These are phyloP conservation scores for Teunomyces funiuensis DNA, from an alignment of 805 yeast genomes.

Conservation along the genomic window DNA sequence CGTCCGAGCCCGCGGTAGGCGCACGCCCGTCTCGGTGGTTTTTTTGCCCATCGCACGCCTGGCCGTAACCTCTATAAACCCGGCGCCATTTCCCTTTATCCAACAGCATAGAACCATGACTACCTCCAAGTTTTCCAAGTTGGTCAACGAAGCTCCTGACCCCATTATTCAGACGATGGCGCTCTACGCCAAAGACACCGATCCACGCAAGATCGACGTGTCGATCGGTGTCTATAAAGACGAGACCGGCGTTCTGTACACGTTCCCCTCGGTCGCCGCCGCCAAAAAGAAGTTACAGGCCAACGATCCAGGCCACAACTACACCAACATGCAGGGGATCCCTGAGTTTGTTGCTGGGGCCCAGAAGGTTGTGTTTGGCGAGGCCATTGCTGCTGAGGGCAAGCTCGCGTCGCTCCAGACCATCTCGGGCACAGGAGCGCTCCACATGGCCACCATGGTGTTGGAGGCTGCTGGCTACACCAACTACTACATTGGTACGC, in stretches of 20 bases:
- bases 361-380: conserved; percentile 37
- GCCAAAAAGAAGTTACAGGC: conserved; percentile 34
- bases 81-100: no score
- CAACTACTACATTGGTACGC: conserved; percentile 36
- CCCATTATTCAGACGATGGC: conserved; percentile 27
- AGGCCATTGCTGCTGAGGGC: conserved; percentile 18
- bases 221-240: conserved; percentile 48
- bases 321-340: conserved; percentile 43
- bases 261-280: conserved; percentile 37
- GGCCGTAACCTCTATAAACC: no score
- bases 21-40: no score
- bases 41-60: no score
- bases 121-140: conserved; percentile 17
- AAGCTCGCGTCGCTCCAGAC: conserved; percentile 38
- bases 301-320: conserved; percentile 46
- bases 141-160: conserved; percentile 24
- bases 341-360: conserved; percentile 37
- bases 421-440: conserved; percentile 43
- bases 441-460: conserved; percentile 37
- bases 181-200: conserved; percentile 23
- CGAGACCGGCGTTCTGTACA: conserved; percentile 34
- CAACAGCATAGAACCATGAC: no score
- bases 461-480: conserved; percentile 23
- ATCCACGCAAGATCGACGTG: conserved; percentile 39
- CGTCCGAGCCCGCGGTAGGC: no score